Conservation (phyloP, 805 yeast species). For the Cyberlindnera subsufficiens region DNA sequence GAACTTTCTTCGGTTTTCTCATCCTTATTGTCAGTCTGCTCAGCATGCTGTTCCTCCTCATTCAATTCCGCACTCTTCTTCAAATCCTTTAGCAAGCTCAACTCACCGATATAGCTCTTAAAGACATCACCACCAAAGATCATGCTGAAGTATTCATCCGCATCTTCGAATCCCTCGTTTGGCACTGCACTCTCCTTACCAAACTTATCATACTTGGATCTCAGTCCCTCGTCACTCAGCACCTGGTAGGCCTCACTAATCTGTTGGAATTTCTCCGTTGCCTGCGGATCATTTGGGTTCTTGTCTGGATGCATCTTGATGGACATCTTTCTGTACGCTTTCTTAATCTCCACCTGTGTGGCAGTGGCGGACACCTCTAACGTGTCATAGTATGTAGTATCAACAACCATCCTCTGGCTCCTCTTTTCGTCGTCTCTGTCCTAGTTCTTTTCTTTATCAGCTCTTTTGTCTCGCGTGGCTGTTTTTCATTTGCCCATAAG, state of each 20-base stretch:
- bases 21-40: conserved; percentile 33
- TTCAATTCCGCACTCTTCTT: conserved; percentile 52
- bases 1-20: conserved; percentile 20
- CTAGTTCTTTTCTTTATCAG: no score
- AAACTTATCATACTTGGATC: conserved; percentile 65
- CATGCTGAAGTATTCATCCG: conserved; percentile 61
- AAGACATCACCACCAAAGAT: conserved; percentile 91
- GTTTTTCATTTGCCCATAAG: no score
- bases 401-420: conserved; percentile 50
- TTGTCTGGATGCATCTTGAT: conserved; percentile 77
- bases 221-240: conserved; percentile 54
- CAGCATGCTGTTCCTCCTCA: conserved; percentile 29
- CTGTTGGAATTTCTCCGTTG: conserved; percentile 63
- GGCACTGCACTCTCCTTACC: conserved; percentile 73
- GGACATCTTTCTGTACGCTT: conserved; percentile 75
- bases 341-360: conserved; percentile 61
- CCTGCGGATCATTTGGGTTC: conserved; percentile 69
- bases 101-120: conserved; percentile 81
- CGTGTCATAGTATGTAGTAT: conserved; percentile 66
- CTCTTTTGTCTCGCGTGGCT: no score
- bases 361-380: conserved; percentile 55
- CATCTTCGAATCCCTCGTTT: conserved; percentile 66
- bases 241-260: conserved; percentile 73
- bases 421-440: no score
- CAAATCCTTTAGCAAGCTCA: conserved; percentile 71